Base-by-base conservation (phyloP, 2,329 filamentous ascomycete genomes). In the Botrytis pseudocinerea region DNA sequence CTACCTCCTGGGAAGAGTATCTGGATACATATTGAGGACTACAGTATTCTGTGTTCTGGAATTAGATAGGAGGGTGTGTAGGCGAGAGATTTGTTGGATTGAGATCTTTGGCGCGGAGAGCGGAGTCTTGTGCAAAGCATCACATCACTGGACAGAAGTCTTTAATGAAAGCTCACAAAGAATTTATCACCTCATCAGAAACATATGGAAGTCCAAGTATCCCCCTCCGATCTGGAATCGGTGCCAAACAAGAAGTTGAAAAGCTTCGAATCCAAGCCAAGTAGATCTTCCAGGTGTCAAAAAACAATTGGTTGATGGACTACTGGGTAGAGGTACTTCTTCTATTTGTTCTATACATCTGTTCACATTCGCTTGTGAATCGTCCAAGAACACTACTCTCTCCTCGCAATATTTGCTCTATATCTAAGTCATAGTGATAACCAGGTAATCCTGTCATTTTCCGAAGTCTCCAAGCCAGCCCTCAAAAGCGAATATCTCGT, bases 191-290 rank as follows among this genome's bases (percentile, higher is more conserved):
- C 25, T 83, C 84, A 0, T 85, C 84, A 1, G 86, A 86, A 25
- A 80, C 83, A 4, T 85, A 87, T 77, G 85, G 86, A 78, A 84
- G 84, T 5, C 86, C 86, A 0, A 84, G 86, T 5, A 82, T 88
- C 8, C 83, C 88, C 1, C 85, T 86, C 78, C 82, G 87, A 0
- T 86, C 84, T 62, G 86, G 86, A 14, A 82, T 88, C 48, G 86
- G 86, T 0, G 82, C 84, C 1, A 81, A 81, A 4, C 77, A 80
- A 1, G 82, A 86, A 62, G 82, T 89, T 4, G 73, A 82, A 8
- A 79, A 80, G 28, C 82, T 85, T 69, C 80, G 83, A 38, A 87
- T 88, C 48, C 10, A 54, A 78, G 81, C 0, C 76, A 86, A 2
- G 75, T 87, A 5, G 81, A 82, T 51, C 32, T 85, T 4, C 84